Base-by-base conservation (phyloP, 805 yeast species). In the Nakazawaea ambrosiae region DNA sequence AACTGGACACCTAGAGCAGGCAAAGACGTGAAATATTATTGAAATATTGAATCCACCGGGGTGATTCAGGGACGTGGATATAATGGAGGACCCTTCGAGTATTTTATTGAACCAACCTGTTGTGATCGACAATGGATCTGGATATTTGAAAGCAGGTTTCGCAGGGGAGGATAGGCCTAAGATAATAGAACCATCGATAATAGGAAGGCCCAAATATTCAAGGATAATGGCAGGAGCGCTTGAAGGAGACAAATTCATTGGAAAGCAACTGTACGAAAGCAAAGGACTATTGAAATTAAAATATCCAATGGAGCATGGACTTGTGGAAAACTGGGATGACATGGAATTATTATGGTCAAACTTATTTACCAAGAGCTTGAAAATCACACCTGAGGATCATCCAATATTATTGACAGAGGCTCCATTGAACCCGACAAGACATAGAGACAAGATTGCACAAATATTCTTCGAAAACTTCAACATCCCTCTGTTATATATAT, bases 131-230 rank as follows among this genome's bases (percentile, higher is more conserved):
- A 80, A 78, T 58, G 96, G 97, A 6, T 81, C 95, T 3, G 95
- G 95, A 1, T 69, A 71, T 27, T 65, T 89, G 38, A 83, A 87
- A 53, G 85, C 94, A 1, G 97, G 97, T 1, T 85, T 89, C 57
- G 95, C 96, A 1, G 96, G 97, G 17, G 94, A 84, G 47, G 92
- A 86, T 34, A 71, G 66, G 46, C 97, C 97, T 3, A 71, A 75
- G 49, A 57, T 73, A 31, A 68, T 67, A 47, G 75, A 77, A 20
- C 77, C 88, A 2, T 62, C 86, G 17, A 58, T 80, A 55, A 27
- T 86, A 3, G 97, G 97, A 4, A 63, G 80, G 40, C 90, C 95
- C 9, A 89, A 87, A 53, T 90, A 89, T 54, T 72, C 78, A 26
- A 79, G 84, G 50, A 73, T 84, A 35, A 86, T 84, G 90, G 84